These are phyloP conservation scores for Hypoxylon sp. DNA, from an alignment of 2,329 filamentous ascomycete species.

Conservation along the genomic window DNA sequence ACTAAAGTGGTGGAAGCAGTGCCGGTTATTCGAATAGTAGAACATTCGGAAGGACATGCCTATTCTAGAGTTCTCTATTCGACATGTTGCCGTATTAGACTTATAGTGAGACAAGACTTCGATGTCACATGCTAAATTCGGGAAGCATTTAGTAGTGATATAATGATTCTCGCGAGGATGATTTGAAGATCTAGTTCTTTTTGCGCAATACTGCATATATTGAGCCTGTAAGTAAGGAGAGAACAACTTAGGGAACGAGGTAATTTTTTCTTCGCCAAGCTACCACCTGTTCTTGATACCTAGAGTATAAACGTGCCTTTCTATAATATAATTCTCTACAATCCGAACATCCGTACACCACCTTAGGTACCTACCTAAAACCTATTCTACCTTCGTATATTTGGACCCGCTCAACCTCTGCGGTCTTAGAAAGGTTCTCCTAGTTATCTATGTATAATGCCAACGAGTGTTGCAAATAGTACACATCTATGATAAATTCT, in stretches of 20 bases:
- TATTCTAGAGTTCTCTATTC: background rate
- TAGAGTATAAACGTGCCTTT: background rate
- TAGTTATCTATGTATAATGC: too few species aligned
- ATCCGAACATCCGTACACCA: background rate
- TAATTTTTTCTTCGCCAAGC: background rate
- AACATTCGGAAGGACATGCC: background rate
- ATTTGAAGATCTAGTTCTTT: too few species aligned
- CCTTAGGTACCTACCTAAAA: too few species aligned
- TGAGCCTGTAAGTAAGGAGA: background rate
- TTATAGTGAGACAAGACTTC: background rate
- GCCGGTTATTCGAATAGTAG: background rate
- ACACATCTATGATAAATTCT: too few species aligned
- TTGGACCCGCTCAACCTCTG: too few species aligned
- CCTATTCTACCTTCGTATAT: background rate
- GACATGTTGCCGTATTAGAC: background rate
- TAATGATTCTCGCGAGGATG: too few species aligned
- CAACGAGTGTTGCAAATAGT: too few species aligned
- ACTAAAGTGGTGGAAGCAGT: background rate
- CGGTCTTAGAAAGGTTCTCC: too few species aligned
- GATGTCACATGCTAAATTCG: background rate
- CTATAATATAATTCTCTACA: background rate
- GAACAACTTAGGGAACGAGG: background rate
- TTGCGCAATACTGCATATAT: background rate
- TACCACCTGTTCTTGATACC: background rate
- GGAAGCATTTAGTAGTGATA: too few species aligned